Evolutionary conservation across 352 stramenopile species (phyloP), one percentile per base, ranked within the genome.

Genomic region (Salisapilia sapeloensis): DNA sequence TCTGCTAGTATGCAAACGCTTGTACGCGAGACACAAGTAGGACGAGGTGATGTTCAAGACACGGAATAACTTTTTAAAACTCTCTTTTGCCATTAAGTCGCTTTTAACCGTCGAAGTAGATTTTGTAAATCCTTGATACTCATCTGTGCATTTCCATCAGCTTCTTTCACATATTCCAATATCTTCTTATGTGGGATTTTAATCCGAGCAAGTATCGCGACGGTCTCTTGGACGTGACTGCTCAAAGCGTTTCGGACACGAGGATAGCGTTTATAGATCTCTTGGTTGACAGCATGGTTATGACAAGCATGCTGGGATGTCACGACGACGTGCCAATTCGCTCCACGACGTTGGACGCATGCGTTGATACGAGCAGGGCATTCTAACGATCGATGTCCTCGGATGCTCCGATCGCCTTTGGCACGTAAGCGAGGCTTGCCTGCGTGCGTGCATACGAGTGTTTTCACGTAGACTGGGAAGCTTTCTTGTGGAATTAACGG

Each of bases 281-380:
- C 33, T 11, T 33, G 40, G 19, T 30, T 49, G 27, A 62, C 26
- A 14, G 46, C 40, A 37, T 62, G 52, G 41, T 62, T 62, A 39
- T 62, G 52, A 35, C 46, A 53, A 26, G 50, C 34, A 24, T 50
- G 19, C 37, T 58, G 48, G 31, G 46, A 53, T 12, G 52, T 62
- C 24, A 62, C 38, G n/a, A 46, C 32, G 9, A 62, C 41, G 11
- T 41, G 38, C 48, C 48, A 56, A 15, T 38, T 40, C 5, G 38
- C 21, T 2, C 13, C 29, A 15, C 48, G 48, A 25, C 33, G 43
- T 30, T 62, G 48, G 17, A 62, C 52, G 30, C 52, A 62, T 17
- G 52, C 52, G 33, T 62, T 62, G 34, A 62, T 58, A 48, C 58
- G 50, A 0, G 52, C 52, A 12, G 38, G 44, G 29, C 53, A 63